Evolutionary conservation across 2,329 filamentous ascomycete species (phyloP), one percentile per base, ranked within the genome.

Genomic region (Stromatinia cepivora): DNA sequence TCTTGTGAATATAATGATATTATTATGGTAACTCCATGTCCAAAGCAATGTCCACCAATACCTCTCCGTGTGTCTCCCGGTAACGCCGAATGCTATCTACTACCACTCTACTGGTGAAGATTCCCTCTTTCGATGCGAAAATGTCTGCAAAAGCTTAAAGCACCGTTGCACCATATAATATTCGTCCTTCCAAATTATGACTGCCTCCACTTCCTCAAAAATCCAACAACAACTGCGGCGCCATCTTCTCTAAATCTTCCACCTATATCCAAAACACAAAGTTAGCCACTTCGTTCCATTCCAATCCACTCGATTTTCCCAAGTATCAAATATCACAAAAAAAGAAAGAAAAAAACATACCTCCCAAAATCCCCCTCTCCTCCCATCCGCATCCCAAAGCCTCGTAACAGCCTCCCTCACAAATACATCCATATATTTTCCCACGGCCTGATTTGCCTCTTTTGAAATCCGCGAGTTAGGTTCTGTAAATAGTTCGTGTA

Each of bases 381-480:
- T 76, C 72, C 65, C 75, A 70, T 67, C 77, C 82, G 92, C 91
- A 70, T 88, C 88, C 13, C 89, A 87, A 52, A 92, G 89, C 77
- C 94, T 82, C 22, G 93, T 92, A 78, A 98, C 88, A 1, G 93
- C 92, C 81, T 98, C 94, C 71, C 91, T 86, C 66, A 97, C 91
- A 81, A 97, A 98, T 0, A 94, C 87, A 79, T 97, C 93, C 80
- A 97, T 86, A 78, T 98, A 98, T 81, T 90, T 93, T 20, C 88
- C 90, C 70, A 94, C 86, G 1, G 93, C 87, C 9, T 82, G 85
- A 78, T 94, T 92, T 5, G 93, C 93, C 76, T 93, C 91, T 75
- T 87, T 89, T 10, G 89, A 89, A 73, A 97, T 88, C 73, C 90
- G 85, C 34, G 91, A 94, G 69, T 86, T 86, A 71, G 86, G 84